Evolutionary conservation across 73 alveolate genomes (phyloP), one percentile per base, ranked within the genome.

Genomic region (Paramecium bursaria): DNA sequence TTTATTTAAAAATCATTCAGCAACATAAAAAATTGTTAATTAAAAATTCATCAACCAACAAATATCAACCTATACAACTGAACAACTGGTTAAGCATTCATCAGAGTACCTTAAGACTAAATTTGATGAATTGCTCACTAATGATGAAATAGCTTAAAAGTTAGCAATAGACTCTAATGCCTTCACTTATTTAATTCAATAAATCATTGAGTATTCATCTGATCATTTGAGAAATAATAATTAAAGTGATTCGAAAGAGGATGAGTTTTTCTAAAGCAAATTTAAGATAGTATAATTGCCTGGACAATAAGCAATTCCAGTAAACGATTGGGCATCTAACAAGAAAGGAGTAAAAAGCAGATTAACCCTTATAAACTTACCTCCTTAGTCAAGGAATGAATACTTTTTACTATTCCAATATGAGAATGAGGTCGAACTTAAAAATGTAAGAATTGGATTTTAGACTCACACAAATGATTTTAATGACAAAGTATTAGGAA

Each of bases 321-420:
- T 39, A 39, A 25, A n/a, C 13, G 82, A 67, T 67, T 67, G 82
- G 82, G 46, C 82, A 3, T 17, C 44, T 17, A 53, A 31, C 11
- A 67, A 67, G 60, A 67, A 67, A 42, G 82, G 82, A 7, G 82
- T 47, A 0, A 67, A 42, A n/a, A 67, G 82, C 22, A 31, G 82
- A 35, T 67, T 67, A 19, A 57, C 60, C 21, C 30, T 67, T 4
- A 31, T 67, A 2, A 17, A 53, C 2, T 19, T 67, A 1, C 61
- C 82, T 7, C 29, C 49, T 22, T 42, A 35, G 44, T 19, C 33
- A 35, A 35, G 82, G 10, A 21, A 33, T 39, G 82, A 67, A 31
- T 67, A 67, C 21, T 17, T 39, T 15, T 25, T 67, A 47, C n/a
- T 67, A 39, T 67, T 67, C 10, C 21, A 67, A 35, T 67, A 39